These are phyloP conservation scores for Fraxinus sp. DNA, from an alignment of 305 asterid species.

Conservation along the genomic window DNA sequence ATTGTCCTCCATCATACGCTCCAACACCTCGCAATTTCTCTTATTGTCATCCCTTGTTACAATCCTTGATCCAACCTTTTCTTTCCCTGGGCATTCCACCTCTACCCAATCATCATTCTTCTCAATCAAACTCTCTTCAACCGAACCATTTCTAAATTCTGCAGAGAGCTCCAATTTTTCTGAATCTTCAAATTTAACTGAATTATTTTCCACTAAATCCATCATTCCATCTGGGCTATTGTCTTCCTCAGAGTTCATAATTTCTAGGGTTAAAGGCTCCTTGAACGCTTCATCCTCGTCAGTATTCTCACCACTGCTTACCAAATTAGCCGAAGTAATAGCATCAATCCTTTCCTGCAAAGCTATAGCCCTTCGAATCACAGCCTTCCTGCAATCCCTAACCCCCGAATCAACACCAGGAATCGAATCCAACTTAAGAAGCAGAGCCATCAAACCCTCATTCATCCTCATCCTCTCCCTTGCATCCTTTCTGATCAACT, in stretches of 20 bases:
- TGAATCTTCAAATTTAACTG: neutral
- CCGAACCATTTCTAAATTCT: neutral
- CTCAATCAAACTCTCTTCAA: conserved; percentile 11
- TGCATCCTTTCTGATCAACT: conserved; percentile 38
- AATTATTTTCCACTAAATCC: neutral
- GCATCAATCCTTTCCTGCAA: conserved; percentile 72
- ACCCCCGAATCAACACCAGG: conserved; percentile 60
- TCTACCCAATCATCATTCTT: conserved; percentile 9
- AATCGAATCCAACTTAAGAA: conserved; percentile 64
- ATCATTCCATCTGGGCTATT: neutral
- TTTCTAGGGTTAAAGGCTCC: conserved; percentile 13
- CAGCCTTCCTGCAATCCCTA: conserved; percentile 60
- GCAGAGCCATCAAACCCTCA: conserved; percentile 66
- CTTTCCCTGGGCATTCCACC: neutral
- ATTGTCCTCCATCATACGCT: conserved; percentile 52
- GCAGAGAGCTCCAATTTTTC: neutral
- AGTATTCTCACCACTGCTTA: neutral
- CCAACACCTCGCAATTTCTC: conserved; percentile 41
- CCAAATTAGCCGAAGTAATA: conserved; percentile 23
- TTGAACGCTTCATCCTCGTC: neutral
- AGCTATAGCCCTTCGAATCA: conserved; percentile 58
- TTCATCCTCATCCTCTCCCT: conserved; percentile 62
- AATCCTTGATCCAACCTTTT: neutral
- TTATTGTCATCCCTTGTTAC: conserved; percentile 16
- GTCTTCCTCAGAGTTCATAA: neutral